Evolutionary conservation across 345 rosid species (phyloP).

Genomic region (Firmiana major): DNA sequence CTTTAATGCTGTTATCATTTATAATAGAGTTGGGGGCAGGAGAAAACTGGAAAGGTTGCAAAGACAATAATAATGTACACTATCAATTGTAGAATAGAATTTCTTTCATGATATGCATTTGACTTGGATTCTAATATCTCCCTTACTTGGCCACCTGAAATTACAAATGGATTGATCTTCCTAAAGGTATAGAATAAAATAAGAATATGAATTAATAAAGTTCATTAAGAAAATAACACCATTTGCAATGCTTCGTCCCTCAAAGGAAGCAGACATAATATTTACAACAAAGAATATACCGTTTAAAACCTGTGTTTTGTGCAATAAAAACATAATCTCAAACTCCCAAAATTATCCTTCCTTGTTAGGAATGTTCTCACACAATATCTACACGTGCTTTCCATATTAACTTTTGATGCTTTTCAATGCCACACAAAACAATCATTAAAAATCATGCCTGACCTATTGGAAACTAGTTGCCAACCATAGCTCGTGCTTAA

Average conservation of each 20-base stretch:
- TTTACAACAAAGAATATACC: not conserved
- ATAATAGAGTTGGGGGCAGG: not conserved
- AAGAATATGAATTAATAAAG: not conserved
- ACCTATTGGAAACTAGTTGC: not conserved
- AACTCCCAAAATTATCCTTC: not conserved
- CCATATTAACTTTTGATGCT: not conserved
- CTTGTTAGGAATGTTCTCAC: not conserved
- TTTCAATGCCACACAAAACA: not conserved
- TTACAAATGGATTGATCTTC: not conserved
- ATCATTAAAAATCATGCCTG: not conserved
- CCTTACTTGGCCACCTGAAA: not conserved
- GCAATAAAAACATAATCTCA: not conserved
- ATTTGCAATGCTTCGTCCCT: not conserved
- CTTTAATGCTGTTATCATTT: not conserved
- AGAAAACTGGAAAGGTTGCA: not conserved
- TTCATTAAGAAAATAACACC: not conserved
- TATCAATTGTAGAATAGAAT: not conserved
- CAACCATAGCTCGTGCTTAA: not conserved
- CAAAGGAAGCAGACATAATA: not conserved
- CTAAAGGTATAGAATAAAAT: not conserved
- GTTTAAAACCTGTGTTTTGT: not conserved
- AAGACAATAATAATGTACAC: not conserved
- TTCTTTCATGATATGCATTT: not conserved
- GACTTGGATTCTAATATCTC: not conserved
- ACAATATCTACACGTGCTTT: not conserved